phyloP scores from a whole-genome alignment of 768 basidiomycete genomes.

The Calocybe gangraenosa region DNA sequence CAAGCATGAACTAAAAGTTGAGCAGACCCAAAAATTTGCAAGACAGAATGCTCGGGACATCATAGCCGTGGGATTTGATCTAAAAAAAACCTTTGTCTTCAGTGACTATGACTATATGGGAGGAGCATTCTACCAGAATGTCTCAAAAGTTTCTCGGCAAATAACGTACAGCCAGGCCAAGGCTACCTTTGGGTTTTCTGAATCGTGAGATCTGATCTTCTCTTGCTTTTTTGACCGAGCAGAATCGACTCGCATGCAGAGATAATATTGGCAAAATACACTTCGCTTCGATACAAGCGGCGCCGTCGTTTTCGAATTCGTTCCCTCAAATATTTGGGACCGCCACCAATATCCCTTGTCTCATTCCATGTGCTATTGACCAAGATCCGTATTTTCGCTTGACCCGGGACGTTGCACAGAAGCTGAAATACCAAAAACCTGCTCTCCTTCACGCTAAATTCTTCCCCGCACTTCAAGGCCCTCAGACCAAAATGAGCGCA shows the following conservation, averaged over 20 bases:
- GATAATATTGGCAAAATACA: constrained; percentile 99
- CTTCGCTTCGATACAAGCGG: constrained; percentile 93
- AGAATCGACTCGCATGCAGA: constrained; percentile 35
- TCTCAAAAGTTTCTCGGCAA: constrained; percentile 87
- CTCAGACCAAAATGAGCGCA: constrained; percentile 99
- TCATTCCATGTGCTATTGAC: constrained; percentile 98
- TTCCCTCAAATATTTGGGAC: constrained; percentile 97
- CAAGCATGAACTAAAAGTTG: constrained; percentile 89
- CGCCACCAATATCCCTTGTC: constrained; percentile 75
- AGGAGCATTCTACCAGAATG: constrained; percentile 90
- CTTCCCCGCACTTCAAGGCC: constrained; percentile 96
- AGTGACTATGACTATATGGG: constrained; percentile 88
- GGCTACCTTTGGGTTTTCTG: constrained; percentile 94
- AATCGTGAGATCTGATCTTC: constrained; percentile 64
- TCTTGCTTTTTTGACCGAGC: background rate
- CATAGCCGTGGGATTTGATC: constrained; percentile 92
- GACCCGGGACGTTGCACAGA: constrained; percentile 91
- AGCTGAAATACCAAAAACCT: constrained; percentile 95
- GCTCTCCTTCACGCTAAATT: constrained; percentile 92
- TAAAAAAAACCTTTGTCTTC: constrained; percentile 95
- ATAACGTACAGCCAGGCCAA: constrained; percentile 93
- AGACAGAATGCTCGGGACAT: constrained; percentile 91
- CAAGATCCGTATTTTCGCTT: constrained; percentile 98
- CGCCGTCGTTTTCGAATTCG: constrained; percentile 95
- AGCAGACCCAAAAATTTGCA: constrained; percentile 81